Evolutionary conservation across 768 basidiomycete species (phyloP).

Genomic region (Melanogaster broomeanus): DNA sequence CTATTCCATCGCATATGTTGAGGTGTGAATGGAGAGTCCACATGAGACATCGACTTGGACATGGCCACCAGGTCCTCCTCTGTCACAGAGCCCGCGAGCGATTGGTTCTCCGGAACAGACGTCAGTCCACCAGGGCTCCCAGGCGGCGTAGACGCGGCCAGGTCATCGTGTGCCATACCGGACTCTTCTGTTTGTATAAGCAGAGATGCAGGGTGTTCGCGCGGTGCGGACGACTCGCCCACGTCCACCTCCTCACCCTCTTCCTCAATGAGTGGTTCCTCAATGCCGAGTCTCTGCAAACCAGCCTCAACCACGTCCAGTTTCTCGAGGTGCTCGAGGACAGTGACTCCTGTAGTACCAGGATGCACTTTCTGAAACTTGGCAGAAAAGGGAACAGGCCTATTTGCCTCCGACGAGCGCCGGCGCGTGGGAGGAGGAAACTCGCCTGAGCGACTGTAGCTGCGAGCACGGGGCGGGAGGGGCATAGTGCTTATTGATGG

Average conservation of each 20-base stretch:
- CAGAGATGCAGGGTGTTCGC: conserved; percentile 11
- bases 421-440: conserved; percentile 76
- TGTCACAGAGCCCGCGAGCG: conserved; percentile 54
- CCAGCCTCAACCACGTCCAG: conserved; percentile 82
- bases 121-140: conserved; percentile 53
- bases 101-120: conserved; percentile 57
- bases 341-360: conserved; percentile 83
- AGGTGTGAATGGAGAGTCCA: conserved; percentile 50
- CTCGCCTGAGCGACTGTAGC: conserved; percentile 59
- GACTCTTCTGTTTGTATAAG: conserved; percentile 34
- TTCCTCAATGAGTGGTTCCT: conserved; percentile 50
- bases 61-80: conserved; percentile 74
- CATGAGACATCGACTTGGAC: conserved; percentile 76
- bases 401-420: conserved; percentile 60
- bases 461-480: conserved; percentile 51
- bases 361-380: conserved; percentile 84
- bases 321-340: conserved; percentile 83
- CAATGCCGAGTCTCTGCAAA: conserved; percentile 68
- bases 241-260: conserved; percentile 67
- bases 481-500: conserved; percentile 66
- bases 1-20: conserved; percentile 39
- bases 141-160: conserved; percentile 51
- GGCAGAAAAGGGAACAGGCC: conserved; percentile 82
- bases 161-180: conserved; percentile 6
- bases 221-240: conserved; percentile 45